These are phyloP conservation scores for Aureobasidium subglaciale DNA, from an alignment of 2,329 filamentous ascomycete species.

Conservation along the genomic window DNA sequence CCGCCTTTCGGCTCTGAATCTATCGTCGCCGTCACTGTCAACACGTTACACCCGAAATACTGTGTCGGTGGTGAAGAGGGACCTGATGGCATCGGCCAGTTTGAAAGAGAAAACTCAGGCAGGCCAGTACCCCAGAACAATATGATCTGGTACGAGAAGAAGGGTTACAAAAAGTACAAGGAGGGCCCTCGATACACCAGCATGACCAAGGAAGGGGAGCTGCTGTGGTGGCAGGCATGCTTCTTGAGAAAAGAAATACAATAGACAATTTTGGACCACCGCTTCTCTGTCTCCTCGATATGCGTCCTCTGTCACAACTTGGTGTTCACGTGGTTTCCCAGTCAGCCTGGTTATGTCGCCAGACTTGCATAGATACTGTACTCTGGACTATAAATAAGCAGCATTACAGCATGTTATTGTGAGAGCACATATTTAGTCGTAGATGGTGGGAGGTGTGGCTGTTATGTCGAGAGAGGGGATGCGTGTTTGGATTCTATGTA, in stretches of 20 bases:
- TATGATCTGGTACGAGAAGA: constrained; percentile 17
- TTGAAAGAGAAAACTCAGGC: background rate
- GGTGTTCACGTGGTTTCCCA: too few species aligned
- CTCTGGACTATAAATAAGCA: background rate
- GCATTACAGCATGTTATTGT: too few species aligned
- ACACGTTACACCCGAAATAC: constrained; percentile 17
- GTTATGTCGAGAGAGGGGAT: background rate
- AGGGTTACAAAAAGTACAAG: constrained; percentile 18
- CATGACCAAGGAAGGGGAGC: background rate
- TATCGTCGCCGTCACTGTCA: constrained; percentile 17
- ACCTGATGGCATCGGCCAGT: constrained; percentile 16
- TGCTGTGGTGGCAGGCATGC: background rate
- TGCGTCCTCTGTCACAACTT: too few species aligned
- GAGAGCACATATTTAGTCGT: too few species aligned
- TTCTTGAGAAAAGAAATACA: constrained; percentile 2
- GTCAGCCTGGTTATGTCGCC: background rate
- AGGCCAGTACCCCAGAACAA: constrained; percentile 12
- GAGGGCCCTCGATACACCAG: constrained; percentile 16
- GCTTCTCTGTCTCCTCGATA: too few species aligned
- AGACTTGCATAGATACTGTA: background rate
- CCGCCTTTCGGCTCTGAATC: constrained; percentile 16
- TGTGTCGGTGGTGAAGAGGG: constrained; percentile 12
- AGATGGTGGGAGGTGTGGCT: too few species aligned
- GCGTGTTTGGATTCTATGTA: background rate
- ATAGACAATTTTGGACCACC: too few species aligned